phyloP scores from a whole-genome alignment of 2,329 filamentous ascomycete genomes.

The Stemphylium beticola region DNA sequence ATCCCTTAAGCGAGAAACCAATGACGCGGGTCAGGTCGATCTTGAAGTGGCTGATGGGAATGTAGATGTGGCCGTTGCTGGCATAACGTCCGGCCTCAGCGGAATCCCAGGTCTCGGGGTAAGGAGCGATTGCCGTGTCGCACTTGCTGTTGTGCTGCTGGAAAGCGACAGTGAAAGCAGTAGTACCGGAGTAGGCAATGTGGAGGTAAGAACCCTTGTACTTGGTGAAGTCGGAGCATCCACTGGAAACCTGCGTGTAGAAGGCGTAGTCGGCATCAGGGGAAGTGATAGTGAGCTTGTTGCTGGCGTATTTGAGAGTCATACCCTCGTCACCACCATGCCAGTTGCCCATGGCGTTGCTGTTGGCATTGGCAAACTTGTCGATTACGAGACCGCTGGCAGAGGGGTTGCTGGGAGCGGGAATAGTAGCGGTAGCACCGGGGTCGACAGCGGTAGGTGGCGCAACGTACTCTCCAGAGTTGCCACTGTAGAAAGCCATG shows the following conservation, averaged over 20 bases:
- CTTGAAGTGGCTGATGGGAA: slow-evolving; percentile 70
- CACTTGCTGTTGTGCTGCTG: slow-evolving; percentile 71
- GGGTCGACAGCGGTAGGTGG: slow-evolving; percentile 50
- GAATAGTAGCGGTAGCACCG: slow-evolving; percentile 56
- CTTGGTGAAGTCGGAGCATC: slow-evolving; percentile 62
- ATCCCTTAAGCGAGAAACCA: slow-evolving; percentile 69
- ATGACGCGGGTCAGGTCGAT: slow-evolving; percentile 63
- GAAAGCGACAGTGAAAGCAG: slow-evolving; percentile 67
- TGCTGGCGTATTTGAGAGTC: slow-evolving; percentile 58
- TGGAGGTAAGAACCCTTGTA: slow-evolving; percentile 68
- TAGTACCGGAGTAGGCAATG: slow-evolving; percentile 67
- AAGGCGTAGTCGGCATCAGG: slow-evolving; percentile 67
- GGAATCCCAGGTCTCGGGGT: slow-evolving; percentile 71
- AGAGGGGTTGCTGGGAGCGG: slow-evolving; percentile 58
- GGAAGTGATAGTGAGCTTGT: slow-evolving; percentile 63
- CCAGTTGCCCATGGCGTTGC: slow-evolving; percentile 68
- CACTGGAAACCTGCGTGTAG: slow-evolving; percentile 63
- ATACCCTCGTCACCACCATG: slow-evolving; percentile 70
- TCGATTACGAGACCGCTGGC: slow-evolving; percentile 63
- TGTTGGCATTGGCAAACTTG: slow-evolving; percentile 59
- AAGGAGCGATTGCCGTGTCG: slow-evolving; percentile 62
- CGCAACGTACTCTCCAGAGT: slow-evolving; percentile 58
- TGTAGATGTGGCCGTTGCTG: slow-evolving; percentile 64
- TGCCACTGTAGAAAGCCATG: slow-evolving; percentile 65
- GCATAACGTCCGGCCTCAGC: slow-evolving; percentile 68